phyloP scores from a whole-genome alignment of 495 filamentous ascomycete genomes.

The Trichoderma orchidacearum region DNA sequence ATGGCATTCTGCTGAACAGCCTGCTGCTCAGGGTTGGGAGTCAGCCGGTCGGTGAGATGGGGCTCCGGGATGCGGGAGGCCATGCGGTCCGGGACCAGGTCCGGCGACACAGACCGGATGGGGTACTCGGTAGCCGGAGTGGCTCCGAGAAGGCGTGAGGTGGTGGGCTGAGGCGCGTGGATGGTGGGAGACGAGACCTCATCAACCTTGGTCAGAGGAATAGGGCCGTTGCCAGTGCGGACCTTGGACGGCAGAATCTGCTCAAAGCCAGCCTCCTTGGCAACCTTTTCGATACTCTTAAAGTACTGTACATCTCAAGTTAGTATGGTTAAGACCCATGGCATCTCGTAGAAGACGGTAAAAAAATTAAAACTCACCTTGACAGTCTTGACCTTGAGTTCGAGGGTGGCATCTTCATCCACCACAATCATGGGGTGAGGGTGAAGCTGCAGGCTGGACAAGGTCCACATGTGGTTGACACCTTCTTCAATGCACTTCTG shows the following conservation, averaged over 20 bases:
- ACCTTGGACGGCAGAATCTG: conserved; percentile 41
- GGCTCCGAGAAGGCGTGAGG: conserved; percentile 26
- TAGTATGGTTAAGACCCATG: background rate
- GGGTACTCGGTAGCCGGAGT: conserved; percentile 36
- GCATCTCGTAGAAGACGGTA: background rate
- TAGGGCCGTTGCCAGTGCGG: conserved; percentile 18
- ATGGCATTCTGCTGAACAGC: background rate
- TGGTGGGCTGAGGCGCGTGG: conserved; percentile 30
- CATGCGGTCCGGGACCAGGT: conserved; percentile 56
- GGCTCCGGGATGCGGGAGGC: conserved; percentile 47
- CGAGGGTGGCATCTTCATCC: conserved; percentile 73
- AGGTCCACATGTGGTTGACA: conserved; percentile 83
- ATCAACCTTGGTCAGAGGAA: conserved; percentile 16
- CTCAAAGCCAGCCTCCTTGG: conserved; percentile 39
- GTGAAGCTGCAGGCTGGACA: conserved; percentile 68
- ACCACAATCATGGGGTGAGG: conserved; percentile 69
- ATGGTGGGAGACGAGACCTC: conserved; percentile 29
- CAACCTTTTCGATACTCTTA: conserved; percentile 52
- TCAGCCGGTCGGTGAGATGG: conserved; percentile 25
- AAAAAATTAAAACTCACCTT: conserved; percentile 32
- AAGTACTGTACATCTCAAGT: conserved; percentile 37
- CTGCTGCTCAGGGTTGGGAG: conserved; percentile 26
- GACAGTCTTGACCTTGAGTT: conserved; percentile 77
- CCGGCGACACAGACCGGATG: conserved; percentile 32
- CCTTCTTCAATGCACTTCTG: conserved; percentile 71